These are phyloP conservation scores for Takashimella koratensis DNA, from an alignment of 1,284 basidiomycete genomes.

Conservation along the genomic window DNA sequence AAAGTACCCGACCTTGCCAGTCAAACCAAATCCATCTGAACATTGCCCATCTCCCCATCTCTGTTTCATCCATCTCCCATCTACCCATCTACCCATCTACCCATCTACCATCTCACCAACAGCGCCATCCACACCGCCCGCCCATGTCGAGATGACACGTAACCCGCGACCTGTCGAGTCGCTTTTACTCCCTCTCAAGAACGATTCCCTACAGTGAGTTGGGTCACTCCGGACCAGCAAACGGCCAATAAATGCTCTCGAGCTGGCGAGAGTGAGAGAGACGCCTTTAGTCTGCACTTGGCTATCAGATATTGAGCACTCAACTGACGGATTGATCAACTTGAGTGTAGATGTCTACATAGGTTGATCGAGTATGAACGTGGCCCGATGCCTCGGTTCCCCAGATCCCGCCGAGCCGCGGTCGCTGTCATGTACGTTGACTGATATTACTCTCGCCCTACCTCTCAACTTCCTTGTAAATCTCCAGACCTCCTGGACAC, in stretches of 20 bases:
- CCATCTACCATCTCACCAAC: not conserved
- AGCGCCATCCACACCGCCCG: slow-evolving; percentile 11
- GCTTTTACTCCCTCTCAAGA: slow-evolving; percentile 38
- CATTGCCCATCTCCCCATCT: not conserved
- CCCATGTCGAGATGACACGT: slow-evolving; percentile 10
- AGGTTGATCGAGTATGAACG: slow-evolving; percentile 34
- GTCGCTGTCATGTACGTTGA: slow-evolving; percentile 43
- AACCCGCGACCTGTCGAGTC: slow-evolving; percentile 33
- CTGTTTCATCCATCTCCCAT: not conserved
- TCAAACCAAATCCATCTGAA: too few relatives aligned
- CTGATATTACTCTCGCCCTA: too few relatives aligned
- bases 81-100: not conserved
- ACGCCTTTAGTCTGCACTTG: not conserved
- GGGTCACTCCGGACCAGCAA: too few relatives aligned
- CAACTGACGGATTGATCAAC: not conserved
- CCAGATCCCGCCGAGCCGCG: slow-evolving; percentile 33
- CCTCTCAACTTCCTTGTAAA: too few relatives aligned
- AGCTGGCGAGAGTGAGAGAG: not conserved
- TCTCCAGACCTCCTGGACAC: too few relatives aligned
- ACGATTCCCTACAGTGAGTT: slow-evolving; percentile 39
- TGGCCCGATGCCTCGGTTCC: slow-evolving; percentile 14
- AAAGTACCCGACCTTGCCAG: too few relatives aligned
- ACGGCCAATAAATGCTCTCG: not conserved
- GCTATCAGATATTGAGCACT: not conserved
- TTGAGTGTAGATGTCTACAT: slow-evolving; percentile 36